These are phyloP conservation scores for Coemansia sp. DNA, from an alignment of 192 early-diverging fungal genomes.

Conservation along the genomic window DNA sequence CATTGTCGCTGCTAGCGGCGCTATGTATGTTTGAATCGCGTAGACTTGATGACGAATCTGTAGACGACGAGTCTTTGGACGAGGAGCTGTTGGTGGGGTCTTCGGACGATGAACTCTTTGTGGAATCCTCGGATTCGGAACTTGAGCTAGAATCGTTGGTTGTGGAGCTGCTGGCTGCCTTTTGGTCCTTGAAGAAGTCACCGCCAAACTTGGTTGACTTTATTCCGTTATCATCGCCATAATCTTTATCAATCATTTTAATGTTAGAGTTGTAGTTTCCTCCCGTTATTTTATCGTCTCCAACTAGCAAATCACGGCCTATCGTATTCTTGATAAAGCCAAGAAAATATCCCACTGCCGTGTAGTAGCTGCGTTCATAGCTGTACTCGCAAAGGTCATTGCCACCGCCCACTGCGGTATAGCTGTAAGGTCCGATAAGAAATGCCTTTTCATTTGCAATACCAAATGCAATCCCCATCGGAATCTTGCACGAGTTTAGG, in stretches of 20 bases:
- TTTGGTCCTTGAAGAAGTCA: not conserved
- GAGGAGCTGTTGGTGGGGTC: too few species aligned
- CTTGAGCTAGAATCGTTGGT: too few species aligned
- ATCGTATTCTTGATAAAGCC: not conserved
- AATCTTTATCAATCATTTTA: not conserved
- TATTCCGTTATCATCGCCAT: not conserved
- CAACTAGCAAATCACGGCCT: not conserved
- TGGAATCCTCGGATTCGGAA: too few species aligned
- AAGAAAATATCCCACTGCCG: not conserved
- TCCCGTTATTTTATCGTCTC: not conserved
- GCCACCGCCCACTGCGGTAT: constrained; percentile 2
- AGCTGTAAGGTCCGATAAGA: constrained; percentile 14
- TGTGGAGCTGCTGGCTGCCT: too few species aligned
- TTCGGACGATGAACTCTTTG: too few species aligned
- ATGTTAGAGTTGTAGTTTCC: not conserved
- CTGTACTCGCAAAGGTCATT: constrained; percentile 7
- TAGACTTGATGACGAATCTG: too few species aligned
- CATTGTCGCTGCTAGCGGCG: too few species aligned
- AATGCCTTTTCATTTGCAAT: not conserved
- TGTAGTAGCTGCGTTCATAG: constrained; percentile 13
- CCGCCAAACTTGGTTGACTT: not conserved
- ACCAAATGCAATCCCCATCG: not conserved
- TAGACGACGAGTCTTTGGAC: too few species aligned
- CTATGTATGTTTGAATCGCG: too few species aligned
- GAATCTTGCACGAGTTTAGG: not conserved